Conservation (phyloP, 768 basidiomycete genomes). For the Chiua virens region DNA sequence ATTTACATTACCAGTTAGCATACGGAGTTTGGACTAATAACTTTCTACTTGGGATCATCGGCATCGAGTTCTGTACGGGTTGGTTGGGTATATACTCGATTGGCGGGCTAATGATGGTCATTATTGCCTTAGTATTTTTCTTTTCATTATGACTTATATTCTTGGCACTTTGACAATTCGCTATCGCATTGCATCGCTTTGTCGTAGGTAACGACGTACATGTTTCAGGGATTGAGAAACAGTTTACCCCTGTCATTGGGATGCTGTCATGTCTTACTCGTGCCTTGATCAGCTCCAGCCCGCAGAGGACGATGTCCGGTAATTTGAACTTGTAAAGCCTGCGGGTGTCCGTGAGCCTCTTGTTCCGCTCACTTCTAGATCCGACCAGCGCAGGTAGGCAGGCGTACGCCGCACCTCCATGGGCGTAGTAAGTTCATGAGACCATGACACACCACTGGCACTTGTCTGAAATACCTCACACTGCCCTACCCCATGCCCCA, state of each 20-base stretch:
- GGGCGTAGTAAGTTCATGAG: constrained; percentile 1
- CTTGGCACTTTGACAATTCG: constrained; percentile 29
- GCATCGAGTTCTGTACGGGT: constrained; percentile 30
- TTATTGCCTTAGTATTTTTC: constrained; percentile 17
- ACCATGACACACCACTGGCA: constrained; percentile 1
- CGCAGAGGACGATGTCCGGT: neutral
- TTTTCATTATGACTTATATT: constrained; percentile 28
- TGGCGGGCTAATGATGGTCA: constrained; percentile 31
- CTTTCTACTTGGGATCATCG: constrained; percentile 25
- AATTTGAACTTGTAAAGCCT: constrained; percentile 3
- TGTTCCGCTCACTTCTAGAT: constrained; percentile 20
- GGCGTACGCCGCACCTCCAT: constrained; percentile 7
- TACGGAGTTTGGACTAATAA: constrained; percentile 35
- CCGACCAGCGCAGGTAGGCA: constrained; percentile 14
- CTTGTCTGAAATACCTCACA: constrained; percentile 6
- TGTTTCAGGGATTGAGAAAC: constrained; percentile 9
- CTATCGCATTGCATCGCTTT: constrained; percentile 30
- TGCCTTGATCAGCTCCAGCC: neutral
- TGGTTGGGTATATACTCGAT: constrained; percentile 30
- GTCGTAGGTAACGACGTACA: constrained; percentile 27
- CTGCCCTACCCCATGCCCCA: constrained; percentile 30
- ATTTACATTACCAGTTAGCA: constrained; percentile 36
- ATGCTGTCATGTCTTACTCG: neutral
- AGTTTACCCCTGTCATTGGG: neutral
- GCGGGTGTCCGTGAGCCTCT: constrained; percentile 11